A percentile compares a stretch with the other conserved stretches of the same genome.
Conservation (phyloP, 371 early-diverging fungal species). For the Apophysomyces ossiformis region DNA sequence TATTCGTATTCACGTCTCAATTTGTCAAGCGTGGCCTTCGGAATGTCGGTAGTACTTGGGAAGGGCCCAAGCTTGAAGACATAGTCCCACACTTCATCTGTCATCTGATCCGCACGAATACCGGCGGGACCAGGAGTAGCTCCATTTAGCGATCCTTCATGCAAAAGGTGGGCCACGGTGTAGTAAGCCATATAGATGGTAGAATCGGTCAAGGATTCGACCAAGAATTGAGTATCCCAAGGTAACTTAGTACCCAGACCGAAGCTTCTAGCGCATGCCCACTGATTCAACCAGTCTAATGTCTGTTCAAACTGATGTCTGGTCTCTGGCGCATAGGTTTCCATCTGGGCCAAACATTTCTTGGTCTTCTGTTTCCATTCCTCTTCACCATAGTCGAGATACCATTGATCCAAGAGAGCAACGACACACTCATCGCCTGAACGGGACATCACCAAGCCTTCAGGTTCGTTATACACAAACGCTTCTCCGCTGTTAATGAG, state of each 20-base stretch:
- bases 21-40: constrained; percentile 66
- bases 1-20: constrained; percentile 93
- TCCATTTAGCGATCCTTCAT: constrained; percentile 89
- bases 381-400: constrained; percentile 97
- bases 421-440: constrained; percentile 99
- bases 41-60: constrained; percentile 69
- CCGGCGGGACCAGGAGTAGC: constrained; percentile 82
- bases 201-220: constrained; percentile 99
- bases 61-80: constrained; percentile 80
- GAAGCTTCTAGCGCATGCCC: constrained; percentile 99
- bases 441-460: constrained; percentile 93
- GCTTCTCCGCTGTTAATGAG: constrained; percentile 78
- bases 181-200: constrained; percentile 99
- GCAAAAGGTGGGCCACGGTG: constrained; percentile 96
- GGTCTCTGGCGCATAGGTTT: constrained; percentile 87
- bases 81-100: constrained; percentile 96
- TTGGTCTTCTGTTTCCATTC: constrained; percentile 88
- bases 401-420: constrained; percentile 99
- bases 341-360: constrained; percentile 85
- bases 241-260: constrained; percentile 98
- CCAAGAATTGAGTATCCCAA: constrained; percentile 96
- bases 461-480: constrained; percentile 97
- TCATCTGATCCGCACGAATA: constrained; percentile 86
- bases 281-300: constrained; percentile 97
- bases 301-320: constrained; percentile 88